phyloP scores from a whole-genome alignment of 139 green algal species.

The Volvox africanus region DNA sequence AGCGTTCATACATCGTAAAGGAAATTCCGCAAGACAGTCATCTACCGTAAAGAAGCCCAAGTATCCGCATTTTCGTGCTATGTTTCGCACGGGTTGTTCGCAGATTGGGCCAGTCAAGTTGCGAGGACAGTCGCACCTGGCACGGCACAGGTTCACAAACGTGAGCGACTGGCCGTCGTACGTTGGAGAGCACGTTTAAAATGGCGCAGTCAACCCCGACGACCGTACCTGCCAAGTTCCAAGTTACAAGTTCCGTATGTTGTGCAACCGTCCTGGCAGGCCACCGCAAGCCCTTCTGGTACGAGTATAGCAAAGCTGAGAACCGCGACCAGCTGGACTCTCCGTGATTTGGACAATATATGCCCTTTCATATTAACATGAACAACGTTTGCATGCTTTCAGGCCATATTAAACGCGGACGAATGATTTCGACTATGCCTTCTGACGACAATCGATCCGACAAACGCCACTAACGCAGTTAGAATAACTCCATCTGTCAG shows the following conservation, averaged over 20 bases:
- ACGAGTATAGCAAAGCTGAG: background rate
- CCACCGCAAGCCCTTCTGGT: background rate
- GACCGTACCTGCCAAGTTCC: conserved; percentile 16
- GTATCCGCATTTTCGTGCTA: conserved; percentile 10
- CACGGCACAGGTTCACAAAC: background rate
- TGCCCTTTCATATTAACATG: background rate
- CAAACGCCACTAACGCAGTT: too few relatives aligned
- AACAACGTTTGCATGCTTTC: too few relatives aligned
- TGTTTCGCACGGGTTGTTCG: background rate
- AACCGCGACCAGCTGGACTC: background rate
- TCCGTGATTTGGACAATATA: background rate
- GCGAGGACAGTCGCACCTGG: conserved; percentile 58
- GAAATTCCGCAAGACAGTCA: conserved; percentile 25
- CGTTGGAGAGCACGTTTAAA: background rate
- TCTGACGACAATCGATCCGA: too few relatives aligned
- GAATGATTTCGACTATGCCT: too few relatives aligned
- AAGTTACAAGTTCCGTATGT: conserved; percentile 12
- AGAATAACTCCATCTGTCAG: too few relatives aligned
- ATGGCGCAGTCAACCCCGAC: background rate
- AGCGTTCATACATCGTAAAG: conserved; percentile 46
- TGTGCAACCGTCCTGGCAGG: background rate
- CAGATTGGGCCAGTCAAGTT: conserved; percentile 39
- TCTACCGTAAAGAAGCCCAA: conserved; percentile 11
- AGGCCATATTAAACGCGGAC: too few relatives aligned
- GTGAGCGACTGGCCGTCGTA: background rate